These are phyloP conservation scores for Capillidium heterosporum DNA, from an alignment of 371 early-diverging fungal genomes.

Conservation along the genomic window DNA sequence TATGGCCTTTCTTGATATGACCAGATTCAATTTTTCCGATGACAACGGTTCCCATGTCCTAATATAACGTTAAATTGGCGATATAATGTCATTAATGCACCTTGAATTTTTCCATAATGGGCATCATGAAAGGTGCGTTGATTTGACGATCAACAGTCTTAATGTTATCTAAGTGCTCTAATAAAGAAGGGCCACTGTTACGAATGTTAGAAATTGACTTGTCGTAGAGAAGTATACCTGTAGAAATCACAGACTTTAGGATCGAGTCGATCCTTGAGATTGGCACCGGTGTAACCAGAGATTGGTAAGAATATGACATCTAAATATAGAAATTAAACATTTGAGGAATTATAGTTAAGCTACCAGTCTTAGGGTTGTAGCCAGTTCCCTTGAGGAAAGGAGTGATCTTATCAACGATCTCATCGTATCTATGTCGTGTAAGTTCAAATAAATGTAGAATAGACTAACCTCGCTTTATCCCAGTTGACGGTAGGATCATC, in stretches of 20 bases:
- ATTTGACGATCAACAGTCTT: constrained; percentile 64
- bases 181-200: constrained; percentile 69
- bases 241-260: constrained; percentile 55
- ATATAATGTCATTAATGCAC: constrained; percentile 12
- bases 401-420: constrained; percentile 58
- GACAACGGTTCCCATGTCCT: constrained; percentile 92
- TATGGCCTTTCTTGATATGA: constrained; percentile 63
- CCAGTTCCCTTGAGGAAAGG: constrained; percentile 88
- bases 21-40: constrained; percentile 94
- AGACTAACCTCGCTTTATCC: constrained; percentile 54
- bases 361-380: constrained; percentile 66
- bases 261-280: constrained; percentile 67
- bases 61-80: constrained; percentile 4
- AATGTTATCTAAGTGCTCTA: constrained; percentile 70
- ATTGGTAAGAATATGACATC: constrained; percentile 83
- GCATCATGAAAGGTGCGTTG: constrained; percentile 78
- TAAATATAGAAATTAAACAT: constrained; percentile 1
- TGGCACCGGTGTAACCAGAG: constrained; percentile 91
- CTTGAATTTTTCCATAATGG: constrained; percentile 85
- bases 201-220: neutral
- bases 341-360: neutral
- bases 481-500: constrained; percentile 92
- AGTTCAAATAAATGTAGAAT: neutral
- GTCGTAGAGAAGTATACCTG: constrained; percentile 8
- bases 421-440: constrained; percentile 49